These are phyloP conservation scores for Botrytis cinerea DNA, from an alignment of 2,329 filamentous ascomycete species.

Conservation along the genomic window DNA sequence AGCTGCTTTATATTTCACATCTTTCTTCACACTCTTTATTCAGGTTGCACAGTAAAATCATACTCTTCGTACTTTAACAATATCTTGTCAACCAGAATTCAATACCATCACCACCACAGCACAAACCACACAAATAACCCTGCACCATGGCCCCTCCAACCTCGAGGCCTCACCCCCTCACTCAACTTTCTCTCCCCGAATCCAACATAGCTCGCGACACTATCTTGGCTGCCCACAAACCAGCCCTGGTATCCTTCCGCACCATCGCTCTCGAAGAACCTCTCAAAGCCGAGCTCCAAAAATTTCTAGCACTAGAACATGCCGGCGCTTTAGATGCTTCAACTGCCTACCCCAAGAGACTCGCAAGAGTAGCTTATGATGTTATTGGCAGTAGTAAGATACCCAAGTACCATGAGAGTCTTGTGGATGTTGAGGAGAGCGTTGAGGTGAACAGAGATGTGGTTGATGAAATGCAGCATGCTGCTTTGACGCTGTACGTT, in stretches of 20 bases:
- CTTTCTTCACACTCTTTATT: background rate
- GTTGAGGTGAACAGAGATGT: constrained; percentile 48
- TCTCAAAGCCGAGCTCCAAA: constrained; percentile 51
- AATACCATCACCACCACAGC: background rate
- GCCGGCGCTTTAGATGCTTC: constrained; percentile 43
- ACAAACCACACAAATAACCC: background rate
- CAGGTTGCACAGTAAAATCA: background rate
- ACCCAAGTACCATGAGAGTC: constrained; percentile 56
- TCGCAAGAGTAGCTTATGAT: constrained; percentile 58
- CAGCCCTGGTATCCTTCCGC: constrained; percentile 60
- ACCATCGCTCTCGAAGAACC: constrained; percentile 59
- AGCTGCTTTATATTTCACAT: background rate
- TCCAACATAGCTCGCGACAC: constrained; percentile 54
- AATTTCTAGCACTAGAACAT: constrained; percentile 52
- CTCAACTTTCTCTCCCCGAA: constrained; percentile 49
- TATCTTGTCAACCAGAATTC: background rate
- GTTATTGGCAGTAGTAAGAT: constrained; percentile 53
- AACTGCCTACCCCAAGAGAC: constrained; percentile 47
- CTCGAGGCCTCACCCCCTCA: constrained; percentile 48
- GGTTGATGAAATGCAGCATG: constrained; percentile 51
- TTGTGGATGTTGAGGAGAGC: constrained; percentile 50
- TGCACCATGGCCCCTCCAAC: background rate
- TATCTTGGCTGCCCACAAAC: constrained; percentile 41
- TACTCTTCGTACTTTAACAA: too few relatives aligned
- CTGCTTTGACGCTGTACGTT: constrained; percentile 50